Conservation (phyloP, 2,329 filamentous ascomycete species). For the Colletotrichum sp. region DNA sequence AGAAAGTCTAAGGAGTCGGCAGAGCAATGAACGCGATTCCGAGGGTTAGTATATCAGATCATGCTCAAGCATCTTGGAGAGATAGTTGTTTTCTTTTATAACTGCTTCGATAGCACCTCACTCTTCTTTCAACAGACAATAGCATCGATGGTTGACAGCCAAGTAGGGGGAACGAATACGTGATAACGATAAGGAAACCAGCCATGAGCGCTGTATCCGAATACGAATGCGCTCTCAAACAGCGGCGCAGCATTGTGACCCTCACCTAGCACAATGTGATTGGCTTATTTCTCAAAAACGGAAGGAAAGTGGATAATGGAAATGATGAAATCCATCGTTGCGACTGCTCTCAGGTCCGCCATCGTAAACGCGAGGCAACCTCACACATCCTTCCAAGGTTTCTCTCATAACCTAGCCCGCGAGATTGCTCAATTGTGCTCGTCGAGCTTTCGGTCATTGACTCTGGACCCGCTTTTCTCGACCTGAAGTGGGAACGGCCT, state of each 20-base stretch:
- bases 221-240: slow-evolving; percentile 6
- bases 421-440: not conserved
- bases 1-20: not conserved
- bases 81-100: not conserved
- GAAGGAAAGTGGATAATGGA: not conserved
- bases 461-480: not conserved
- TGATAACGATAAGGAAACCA: not conserved
- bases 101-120: too few relatives aligned
- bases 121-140: too few relatives aligned
- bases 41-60: not conserved
- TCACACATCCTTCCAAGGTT: not conserved
- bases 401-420: not conserved
- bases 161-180: not conserved
- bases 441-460: not conserved
- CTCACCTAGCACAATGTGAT: not conserved
- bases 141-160: not conserved
- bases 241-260: not conserved
- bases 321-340: not conserved
- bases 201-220: not conserved
- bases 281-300: not conserved
- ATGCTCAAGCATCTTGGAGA: not conserved
- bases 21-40: not conserved
- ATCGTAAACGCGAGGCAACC: not conserved
- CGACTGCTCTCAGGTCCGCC: not conserved
- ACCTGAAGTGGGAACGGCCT: not conserved